Percentiles rank a stretch among this genome's conserved stretches.
These are phyloP conservation scores for Dictyostelium citrinum DNA, from an alignment of 78 protist genomes.

Conservation along the genomic window DNA sequence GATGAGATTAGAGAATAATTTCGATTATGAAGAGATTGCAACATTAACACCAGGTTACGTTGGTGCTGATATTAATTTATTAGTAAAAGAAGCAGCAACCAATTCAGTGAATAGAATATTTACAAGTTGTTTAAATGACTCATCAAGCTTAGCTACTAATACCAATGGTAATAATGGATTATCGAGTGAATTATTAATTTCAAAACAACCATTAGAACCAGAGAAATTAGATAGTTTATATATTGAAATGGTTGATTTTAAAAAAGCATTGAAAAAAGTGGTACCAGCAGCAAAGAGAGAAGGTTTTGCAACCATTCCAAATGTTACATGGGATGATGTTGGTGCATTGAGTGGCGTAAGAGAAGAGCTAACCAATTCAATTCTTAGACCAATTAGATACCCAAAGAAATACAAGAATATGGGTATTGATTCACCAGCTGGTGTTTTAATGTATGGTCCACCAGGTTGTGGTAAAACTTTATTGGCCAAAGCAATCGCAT, in stretches of 20 bases:
- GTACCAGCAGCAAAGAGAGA: conserved; percentile 97
- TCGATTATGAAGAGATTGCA: conserved; percentile 84
- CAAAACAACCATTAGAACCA: conserved; percentile 22
- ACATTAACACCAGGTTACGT: conserved; percentile 91
- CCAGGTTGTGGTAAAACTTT: conserved; percentile 99
- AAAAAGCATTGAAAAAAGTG: conserved; percentile 88
- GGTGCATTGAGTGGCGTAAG: conserved; percentile 94
- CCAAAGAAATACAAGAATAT: conserved; percentile 48
- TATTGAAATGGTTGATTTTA: conserved; percentile 91
- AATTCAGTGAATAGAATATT: conserved; percentile 89
- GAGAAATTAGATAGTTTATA: conserved; percentile 4
- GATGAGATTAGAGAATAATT: conserved; percentile 39
- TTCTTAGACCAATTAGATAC: conserved; percentile 81
- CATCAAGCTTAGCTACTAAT: neutral
- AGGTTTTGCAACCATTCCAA: conserved; percentile 97
- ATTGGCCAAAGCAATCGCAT: conserved; percentile 97
- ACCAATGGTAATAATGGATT: neutral
- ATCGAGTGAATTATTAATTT: neutral
- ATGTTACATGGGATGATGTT: conserved; percentile 97
- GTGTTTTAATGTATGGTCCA: conserved; percentile 96
- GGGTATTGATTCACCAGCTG: conserved; percentile 74
- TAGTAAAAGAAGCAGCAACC: conserved; percentile 93
- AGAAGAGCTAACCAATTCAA: conserved; percentile 84
- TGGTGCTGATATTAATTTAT: conserved; percentile 90
- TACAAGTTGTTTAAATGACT: neutral